Evolutionary conservation across 306 rosid genomes (phyloP).

Genomic region (Pueraria montana): DNA sequence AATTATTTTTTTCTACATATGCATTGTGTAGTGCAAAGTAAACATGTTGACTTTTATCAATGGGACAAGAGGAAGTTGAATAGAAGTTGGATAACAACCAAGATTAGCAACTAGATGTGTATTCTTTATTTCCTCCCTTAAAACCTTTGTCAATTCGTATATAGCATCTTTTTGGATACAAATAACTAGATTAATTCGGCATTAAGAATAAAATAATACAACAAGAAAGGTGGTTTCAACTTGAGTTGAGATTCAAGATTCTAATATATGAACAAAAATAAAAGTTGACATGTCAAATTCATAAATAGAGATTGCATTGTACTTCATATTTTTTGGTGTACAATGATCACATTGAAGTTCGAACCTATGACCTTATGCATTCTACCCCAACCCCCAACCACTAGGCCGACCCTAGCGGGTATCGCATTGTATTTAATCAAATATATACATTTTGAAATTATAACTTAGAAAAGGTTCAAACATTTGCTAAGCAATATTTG

Average conservation of each 20-base stretch:
- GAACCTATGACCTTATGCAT: too few species aligned
- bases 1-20: constrained; percentile 15
- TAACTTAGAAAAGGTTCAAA: background rate
- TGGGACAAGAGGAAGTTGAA: constrained; percentile 96
- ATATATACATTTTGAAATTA: constrained; percentile 26
- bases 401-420: too few species aligned
- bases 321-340: too few species aligned
- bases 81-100: constrained; percentile 96
- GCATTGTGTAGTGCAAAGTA: constrained; percentile 24
- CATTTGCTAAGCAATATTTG: constrained; percentile 25
- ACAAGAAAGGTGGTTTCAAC: background rate
- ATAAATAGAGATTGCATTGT: background rate
- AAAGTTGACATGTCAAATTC: constrained; percentile 36
- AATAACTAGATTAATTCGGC: constrained; percentile 40
- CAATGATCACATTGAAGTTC: too few species aligned
- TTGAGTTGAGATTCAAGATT: constrained; percentile 1
- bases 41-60: constrained; percentile 74
- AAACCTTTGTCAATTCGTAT: constrained; percentile 90
- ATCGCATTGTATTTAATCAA: too few species aligned
- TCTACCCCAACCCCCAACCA: too few species aligned
- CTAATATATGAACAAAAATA: constrained; percentile 17
- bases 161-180: constrained; percentile 82
- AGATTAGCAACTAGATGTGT: constrained; percentile 94
- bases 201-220: constrained; percentile 31
- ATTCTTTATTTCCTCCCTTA: constrained; percentile 71